Percentiles rank a stretch among this genome's conserved stretches.
These are phyloP conservation scores for Entomortierella chlamydospora DNA, from an alignment of 192 early-diverging fungal genomes.

Conservation along the genomic window DNA sequence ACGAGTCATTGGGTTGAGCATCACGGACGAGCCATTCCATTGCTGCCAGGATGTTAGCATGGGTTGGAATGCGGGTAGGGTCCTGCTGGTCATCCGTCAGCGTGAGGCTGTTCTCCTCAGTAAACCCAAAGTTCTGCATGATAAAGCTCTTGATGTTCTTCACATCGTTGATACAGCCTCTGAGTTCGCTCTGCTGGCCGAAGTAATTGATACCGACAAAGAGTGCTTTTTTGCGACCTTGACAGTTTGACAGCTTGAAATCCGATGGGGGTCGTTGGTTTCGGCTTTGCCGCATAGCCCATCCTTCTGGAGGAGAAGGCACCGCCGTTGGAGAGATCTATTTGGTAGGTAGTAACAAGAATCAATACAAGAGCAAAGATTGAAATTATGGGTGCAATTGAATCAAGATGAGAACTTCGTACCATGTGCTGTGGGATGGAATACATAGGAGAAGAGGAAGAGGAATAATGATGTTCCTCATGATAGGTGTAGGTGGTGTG, in stretches of 20 bases:
- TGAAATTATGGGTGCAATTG: too few species aligned
- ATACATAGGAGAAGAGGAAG: conserved; percentile 3
- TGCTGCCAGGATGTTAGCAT: conserved; percentile 75
- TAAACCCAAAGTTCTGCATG: conserved; percentile 71
- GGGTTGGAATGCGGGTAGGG: conserved; percentile 72
- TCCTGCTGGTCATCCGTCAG: conserved; percentile 81
- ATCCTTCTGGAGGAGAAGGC: conserved; percentile 32
- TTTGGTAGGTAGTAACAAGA: not conserved
- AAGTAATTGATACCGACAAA: conserved; percentile 96
- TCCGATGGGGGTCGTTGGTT: conserved; percentile 32
- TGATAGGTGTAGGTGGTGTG: conserved; percentile 15
- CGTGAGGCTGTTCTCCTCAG: conserved; percentile 77
- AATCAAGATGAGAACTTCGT: not conserved
- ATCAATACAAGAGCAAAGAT: conserved; percentile 2
- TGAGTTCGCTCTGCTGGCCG: conserved; percentile 67
- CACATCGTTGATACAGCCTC: conserved; percentile 87
- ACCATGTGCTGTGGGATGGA: conserved; percentile 32
- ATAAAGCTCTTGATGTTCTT: conserved; percentile 80
- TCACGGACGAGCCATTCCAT: conserved; percentile 84
- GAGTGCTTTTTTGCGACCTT: conserved; percentile 85
- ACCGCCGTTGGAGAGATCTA: conserved; percentile 18
- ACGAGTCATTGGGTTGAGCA: conserved; percentile 80
- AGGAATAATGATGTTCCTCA: conserved; percentile 12
- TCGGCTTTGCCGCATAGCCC: conserved; percentile 21
- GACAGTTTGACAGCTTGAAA: conserved; percentile 66